These are phyloP conservation scores for Talaromyces sp. DNA, from an alignment of 2,329 filamentous ascomycete genomes.

Conservation along the genomic window DNA sequence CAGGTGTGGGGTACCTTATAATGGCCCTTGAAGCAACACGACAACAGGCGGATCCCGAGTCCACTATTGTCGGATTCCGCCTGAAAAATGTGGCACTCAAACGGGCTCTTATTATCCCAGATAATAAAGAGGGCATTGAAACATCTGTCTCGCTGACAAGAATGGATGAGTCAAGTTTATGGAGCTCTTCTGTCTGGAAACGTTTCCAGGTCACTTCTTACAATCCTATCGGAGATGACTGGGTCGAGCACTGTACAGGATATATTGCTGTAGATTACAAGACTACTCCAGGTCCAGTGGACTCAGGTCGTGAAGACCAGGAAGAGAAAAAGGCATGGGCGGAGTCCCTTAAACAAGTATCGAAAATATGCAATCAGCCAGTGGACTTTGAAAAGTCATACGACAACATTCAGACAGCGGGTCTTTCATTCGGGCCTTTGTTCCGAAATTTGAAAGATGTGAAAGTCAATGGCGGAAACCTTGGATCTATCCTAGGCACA, in stretches of 20 bases:
- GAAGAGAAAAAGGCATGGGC: slow-evolving; percentile 15
- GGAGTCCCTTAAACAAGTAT: slow-evolving; percentile 11
- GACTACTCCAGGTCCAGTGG: slow-evolving; percentile 14
- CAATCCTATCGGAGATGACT: slow-evolving; percentile 22
- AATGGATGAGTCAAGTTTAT: slow-evolving; percentile 17
- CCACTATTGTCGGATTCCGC: slow-evolving; percentile 13
- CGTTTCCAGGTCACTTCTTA: slow-evolving; percentile 28
- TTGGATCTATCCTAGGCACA: slow-evolving; percentile 18
- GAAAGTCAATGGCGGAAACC: slow-evolving; percentile 13
- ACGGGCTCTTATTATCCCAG: slow-evolving; percentile 25
- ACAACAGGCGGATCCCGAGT: slow-evolving; percentile 16
- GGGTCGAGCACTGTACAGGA: slow-evolving; percentile 32
- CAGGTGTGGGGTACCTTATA: slow-evolving; percentile 23
- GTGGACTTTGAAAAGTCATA: slow-evolving; percentile 22
- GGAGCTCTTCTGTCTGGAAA: slow-evolving; percentile 19
- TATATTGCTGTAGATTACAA: slow-evolving; percentile 22
- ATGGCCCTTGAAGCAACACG: slow-evolving; percentile 26
- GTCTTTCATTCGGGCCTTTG: slow-evolving; percentile 25
- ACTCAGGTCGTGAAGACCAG: slow-evolving; percentile 17
- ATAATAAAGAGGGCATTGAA: slow-evolving; percentile 27
- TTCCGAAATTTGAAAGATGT: slow-evolving; percentile 26
- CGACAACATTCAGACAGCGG: slow-evolving; percentile 21
- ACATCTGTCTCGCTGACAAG: slow-evolving; percentile 21
- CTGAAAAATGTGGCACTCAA: slow-evolving; percentile 22
- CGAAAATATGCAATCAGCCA: slow-evolving; percentile 16